Evolutionary conservation across 2,329 filamentous ascomycete genomes (phyloP).

Genomic region (Alternaria sp.): DNA sequence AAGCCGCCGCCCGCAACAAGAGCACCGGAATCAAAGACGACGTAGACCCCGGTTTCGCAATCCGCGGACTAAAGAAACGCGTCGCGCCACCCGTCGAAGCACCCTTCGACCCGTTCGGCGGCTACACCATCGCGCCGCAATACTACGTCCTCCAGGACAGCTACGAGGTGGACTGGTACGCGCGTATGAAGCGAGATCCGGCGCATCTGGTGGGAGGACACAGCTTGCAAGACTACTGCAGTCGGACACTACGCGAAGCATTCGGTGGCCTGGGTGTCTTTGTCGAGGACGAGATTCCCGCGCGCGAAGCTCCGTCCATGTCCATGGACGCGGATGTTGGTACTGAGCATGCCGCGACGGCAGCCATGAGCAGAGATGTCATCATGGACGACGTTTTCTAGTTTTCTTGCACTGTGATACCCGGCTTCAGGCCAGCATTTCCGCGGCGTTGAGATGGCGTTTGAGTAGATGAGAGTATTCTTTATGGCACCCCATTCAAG

Average conservation of each 20-base stretch:
- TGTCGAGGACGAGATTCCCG: conserved; percentile 72
- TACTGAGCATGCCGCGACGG: conserved; percentile 52
- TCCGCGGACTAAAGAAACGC: conserved; percentile 78
- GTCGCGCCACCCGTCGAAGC: conserved; percentile 68
- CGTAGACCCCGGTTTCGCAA: conserved; percentile 57
- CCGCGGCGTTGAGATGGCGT: conserved; percentile 28
- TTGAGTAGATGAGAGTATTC: not conserved
- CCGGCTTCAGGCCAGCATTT: conserved; percentile 36
- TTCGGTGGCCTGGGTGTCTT: conserved; percentile 90
- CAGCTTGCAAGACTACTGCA: conserved; percentile 79
- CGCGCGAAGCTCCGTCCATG: conserved; percentile 47
- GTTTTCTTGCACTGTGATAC: conserved; percentile 40
- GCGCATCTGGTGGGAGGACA: conserved; percentile 81
- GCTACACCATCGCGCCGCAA: conserved; percentile 67
- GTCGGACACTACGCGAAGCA: conserved; percentile 81
- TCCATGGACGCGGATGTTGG: conserved; percentile 41
- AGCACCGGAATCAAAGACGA: conserved; percentile 50
- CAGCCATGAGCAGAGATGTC: conserved; percentile 62
- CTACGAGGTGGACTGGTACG: conserved; percentile 79
- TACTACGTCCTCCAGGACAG: conserved; percentile 72
- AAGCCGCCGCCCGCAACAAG: conserved; percentile 64
- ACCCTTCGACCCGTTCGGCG: conserved; percentile 89
- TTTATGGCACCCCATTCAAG: not conserved
- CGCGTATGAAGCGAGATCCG: conserved; percentile 68
- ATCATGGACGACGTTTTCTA: conserved; percentile 54